phyloP scores from a whole-genome alignment of 305 asterid genomes.

The Solanum aculeatissimum region DNA sequence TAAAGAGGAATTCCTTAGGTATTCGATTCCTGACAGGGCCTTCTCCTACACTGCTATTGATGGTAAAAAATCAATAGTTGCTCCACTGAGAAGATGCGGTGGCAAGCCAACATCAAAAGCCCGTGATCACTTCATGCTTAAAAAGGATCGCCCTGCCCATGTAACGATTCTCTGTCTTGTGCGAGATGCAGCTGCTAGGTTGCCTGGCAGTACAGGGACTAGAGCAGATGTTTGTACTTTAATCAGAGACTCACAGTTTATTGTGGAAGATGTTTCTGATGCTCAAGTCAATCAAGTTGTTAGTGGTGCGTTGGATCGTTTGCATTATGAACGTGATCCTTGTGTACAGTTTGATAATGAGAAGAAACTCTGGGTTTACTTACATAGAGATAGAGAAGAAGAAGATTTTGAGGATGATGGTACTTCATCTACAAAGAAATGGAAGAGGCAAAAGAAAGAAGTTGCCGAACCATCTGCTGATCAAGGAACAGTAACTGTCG shows the following conservation, averaged over 20 bases:
- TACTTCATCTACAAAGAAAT: conserved; percentile 93
- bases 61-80: conserved; percentile 92
- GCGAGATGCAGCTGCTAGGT: conserved; percentile 96
- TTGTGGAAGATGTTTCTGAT: conserved; percentile 87
- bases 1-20: conserved; percentile 88
- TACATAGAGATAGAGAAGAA: conserved; percentile 91
- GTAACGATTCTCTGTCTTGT: conserved; percentile 96
- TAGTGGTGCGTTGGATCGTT: conserved; percentile 93
- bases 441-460: conserved; percentile 95
- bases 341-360: conserved; percentile 96
- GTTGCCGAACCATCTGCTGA: conserved; percentile 63
- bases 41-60: conserved; percentile 84
- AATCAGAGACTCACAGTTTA: conserved; percentile 90
- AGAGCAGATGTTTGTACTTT: conserved; percentile 94
- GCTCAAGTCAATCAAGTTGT: conserved; percentile 94
- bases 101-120: conserved; percentile 99
- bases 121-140: conserved; percentile 95
- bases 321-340: conserved; percentile 97
- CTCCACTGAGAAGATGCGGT: conserved; percentile 96
- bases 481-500: conserved; percentile 53
- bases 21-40: conserved; percentile 97
- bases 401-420: conserved; percentile 99
- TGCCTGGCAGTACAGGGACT: conserved; percentile 98
- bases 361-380: conserved; percentile 89
- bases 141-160: conserved; percentile 93